Evolutionary conservation across 2,329 filamentous ascomycete species (phyloP), one percentile per base, ranked within the genome.

Genomic region (Ophiognomonia clavigignenti-juglandacearum): DNA sequence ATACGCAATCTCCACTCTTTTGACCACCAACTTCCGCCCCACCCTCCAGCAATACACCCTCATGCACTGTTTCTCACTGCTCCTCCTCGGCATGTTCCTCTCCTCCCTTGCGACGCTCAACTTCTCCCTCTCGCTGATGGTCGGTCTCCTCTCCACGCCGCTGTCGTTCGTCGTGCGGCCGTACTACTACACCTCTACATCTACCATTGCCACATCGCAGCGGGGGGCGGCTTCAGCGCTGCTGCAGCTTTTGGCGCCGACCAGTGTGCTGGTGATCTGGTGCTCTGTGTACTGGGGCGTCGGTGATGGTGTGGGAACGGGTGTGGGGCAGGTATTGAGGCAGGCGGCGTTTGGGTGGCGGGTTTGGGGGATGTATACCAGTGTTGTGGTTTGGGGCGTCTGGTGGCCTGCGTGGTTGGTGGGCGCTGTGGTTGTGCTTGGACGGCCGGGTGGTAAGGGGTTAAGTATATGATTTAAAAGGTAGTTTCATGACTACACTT

Each of bases 341-440:
- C 77, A 86, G 61, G 87, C 88, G 1, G 88, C 86, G 5, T 90
- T 93, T 62, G 90, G 87, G 0, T 96, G 90, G 90, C 79, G 88
- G 59, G 82, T 96, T 11, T 90, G 85, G 80, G 88, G 89, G 2
- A 81, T 93, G 77, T 95, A 90, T 71, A 95, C 90, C 2, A 85
- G 88, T 50, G 82, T 96, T 16, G 81, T 95, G 10, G 77, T 96
- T n/a, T 96, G 90, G 88, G 86, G 89, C 62, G 83, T 96, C 36
- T 96, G 91, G 91, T 93, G 89, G 86, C 91, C 91, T 1, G 89
- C 88, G 7, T 96, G 91, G 91, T 64, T 93, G 31, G 77, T 83
- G 6, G 86, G 77, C 2, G 70, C 72, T 49, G 64, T 82, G 6
- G 69, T 78, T 20, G 70, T 82, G 37, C 65, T 80, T 45, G 75